Evolutionary conservation across 768 basidiomycete species (phyloP), one percentile per base, ranked within the genome.

Genomic region (Mycena leptocephala): DNA sequence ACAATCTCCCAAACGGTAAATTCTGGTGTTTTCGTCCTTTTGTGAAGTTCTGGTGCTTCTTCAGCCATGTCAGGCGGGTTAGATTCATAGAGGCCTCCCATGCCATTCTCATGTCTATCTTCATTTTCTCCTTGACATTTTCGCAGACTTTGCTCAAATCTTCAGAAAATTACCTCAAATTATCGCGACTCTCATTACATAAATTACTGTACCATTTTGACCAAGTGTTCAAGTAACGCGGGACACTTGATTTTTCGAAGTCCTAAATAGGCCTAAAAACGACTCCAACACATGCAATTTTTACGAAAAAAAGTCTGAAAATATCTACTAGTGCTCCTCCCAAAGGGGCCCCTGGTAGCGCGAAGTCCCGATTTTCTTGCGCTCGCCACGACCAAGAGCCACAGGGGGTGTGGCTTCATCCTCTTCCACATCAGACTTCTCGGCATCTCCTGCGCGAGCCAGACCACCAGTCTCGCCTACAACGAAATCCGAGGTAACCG

Each of bases 291-390:
- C 13, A 66, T n/a, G 11, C 9, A 53, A 53, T 22, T 51, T 66
- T 24, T 33, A n/a, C 8, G 16, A 33, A 66, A 51, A 66, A 35
- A 28, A 24, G 9, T 26, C 51, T 2, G 28, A 56, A 56, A 30
- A 28, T 16, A 10, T 32, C 18, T 35, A 65, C 46, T 65, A 65
- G 11, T 65, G 64, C 32, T 51, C 48, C 65, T 66, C 65, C 65
- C 65, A 66, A 51, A 26, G 22, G 18, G 64, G 10, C 10, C 30
- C 46, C 7, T 51, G 43, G 39, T 65, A 65, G 22, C 32, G 64
- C 9, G 11, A 30, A 14, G 30, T n/a, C 2, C 30, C 48, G 26
- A 53, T 33, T 26, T 66, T 66, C 10, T 53, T 51, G n/a, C 65
- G 48, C n/a, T 66, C 48, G 5, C 65, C 65, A 7, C 48, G n/a